Base-by-base conservation (phyloP, 2,329 filamentous ascomycete genomes). In the Raffaelea arxii region DNA sequence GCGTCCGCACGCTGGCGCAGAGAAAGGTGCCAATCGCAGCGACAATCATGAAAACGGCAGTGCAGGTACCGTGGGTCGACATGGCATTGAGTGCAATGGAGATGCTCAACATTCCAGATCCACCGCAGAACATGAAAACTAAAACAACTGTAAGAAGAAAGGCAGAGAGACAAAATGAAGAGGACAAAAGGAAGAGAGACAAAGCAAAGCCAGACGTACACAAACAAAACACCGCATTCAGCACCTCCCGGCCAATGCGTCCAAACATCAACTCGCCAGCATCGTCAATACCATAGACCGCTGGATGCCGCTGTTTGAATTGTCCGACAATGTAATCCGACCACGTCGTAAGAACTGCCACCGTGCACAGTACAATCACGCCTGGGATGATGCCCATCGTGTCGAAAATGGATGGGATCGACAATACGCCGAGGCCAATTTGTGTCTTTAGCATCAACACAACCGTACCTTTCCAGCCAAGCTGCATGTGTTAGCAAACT, bases 311-410 rank as follows among this genome's bases (percentile, higher is more conserved):
- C 49, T 64, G 64, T 25, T 65, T 60, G 51, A 67, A 67, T 53
- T 64, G 60, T 41, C 65, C 65, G 46, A 66, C 63, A 14, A 66
- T 48, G 39, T 67, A 64, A 30, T 62, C 64, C 44, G 61, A 63
- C 50, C 67, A 65, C 0, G 63, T 65, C 49, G 66, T 67, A 23
- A 66, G 54, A 32, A 60, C 53, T 41, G 63, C 60, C 62, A 67
- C 69, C 56, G 80, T 81, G 2, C 92, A 78, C 56, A 77, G 82
- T 71, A 91, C 91, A 68, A 92, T 92, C 24, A 81, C 84, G 54
- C 86, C 81, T 1, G 86, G 86, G 55, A 91, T 86, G 53, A 83
- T 84, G 65, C 86, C 87, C 71, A 87, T 85, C 46, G 78, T 80
- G 62, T 87, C 86, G 73, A 55, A 87, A 82, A 55, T 84, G 77